phyloP scores from a whole-genome alignment of 805 yeast genomes.

The Myxozyma melibiosi region DNA sequence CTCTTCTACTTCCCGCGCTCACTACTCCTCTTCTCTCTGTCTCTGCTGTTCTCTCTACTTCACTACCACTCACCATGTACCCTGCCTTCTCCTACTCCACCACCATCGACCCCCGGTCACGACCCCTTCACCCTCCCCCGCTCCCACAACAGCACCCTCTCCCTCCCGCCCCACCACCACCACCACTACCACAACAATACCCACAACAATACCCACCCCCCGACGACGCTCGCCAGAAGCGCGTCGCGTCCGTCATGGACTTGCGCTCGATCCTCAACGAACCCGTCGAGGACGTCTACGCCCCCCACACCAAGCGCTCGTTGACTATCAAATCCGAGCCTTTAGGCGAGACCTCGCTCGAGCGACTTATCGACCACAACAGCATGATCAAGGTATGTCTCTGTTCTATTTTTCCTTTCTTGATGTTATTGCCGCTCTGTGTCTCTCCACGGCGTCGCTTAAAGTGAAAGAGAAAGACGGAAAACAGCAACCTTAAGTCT shows the following conservation, averaged over 20 bases:
- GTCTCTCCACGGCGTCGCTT: too few species aligned
- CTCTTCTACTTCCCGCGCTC: background rate
- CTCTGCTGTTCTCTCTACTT: background rate
- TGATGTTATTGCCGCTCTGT: too few species aligned
- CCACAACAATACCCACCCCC: background rate
- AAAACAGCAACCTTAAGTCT: too few species aligned
- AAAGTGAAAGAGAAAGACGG: too few species aligned
- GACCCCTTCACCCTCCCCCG: background rate
- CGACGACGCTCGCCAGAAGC: conserved; percentile 8
- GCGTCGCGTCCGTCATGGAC: conserved; percentile 26
- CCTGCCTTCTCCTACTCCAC: conserved; percentile 1
- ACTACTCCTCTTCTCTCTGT: background rate
- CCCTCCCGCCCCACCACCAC: background rate
- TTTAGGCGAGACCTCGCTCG: background rate
- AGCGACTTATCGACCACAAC: conserved; percentile 9
- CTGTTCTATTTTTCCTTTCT: background rate
- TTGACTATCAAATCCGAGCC: conserved; percentile 10
- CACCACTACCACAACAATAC: background rate
- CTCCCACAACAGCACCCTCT: too few species aligned
- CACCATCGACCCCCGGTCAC: background rate
- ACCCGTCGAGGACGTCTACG: conserved; percentile 19
- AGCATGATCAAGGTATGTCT: conserved; percentile 21
- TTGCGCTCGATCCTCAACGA: conserved; percentile 25
- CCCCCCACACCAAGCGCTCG: background rate
- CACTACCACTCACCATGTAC: background rate